These are phyloP conservation scores for Picochlorum sp. DNA, from an alignment of 139 green algal genomes.

Conservation along the genomic window DNA sequence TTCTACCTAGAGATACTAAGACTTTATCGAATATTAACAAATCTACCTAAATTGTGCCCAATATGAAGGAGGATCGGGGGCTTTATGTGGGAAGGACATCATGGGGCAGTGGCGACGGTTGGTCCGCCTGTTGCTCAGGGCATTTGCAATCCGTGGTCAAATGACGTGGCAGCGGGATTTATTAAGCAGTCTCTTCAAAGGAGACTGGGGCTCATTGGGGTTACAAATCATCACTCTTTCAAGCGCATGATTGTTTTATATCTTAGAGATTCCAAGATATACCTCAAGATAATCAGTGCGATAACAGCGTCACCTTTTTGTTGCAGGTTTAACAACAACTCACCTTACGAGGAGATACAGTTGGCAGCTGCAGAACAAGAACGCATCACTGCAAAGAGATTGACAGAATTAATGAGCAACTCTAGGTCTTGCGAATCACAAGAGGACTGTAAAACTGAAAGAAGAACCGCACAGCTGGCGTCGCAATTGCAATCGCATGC, in stretches of 20 bases:
- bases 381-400: conserved; percentile 89
- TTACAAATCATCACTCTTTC: not conserved
- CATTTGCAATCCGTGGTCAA: not conserved
- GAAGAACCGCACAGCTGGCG: not conserved
- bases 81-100: not conserved
- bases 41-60: too few relatives aligned
- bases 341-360: too few relatives aligned
- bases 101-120: not conserved
- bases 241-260: too few relatives aligned
- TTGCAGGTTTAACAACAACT: too few relatives aligned
- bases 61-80: not conserved
- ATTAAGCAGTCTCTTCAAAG: not conserved
- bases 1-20: not conserved
- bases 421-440: not conserved
- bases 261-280: too few relatives aligned
- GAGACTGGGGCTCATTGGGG: not conserved
- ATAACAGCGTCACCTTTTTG: too few relatives aligned
- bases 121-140: not conserved
- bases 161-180: not conserved
- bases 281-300: too few relatives aligned
- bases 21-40: not conserved
- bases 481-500: too few relatives aligned
- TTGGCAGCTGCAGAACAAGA: conserved; percentile 77
- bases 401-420: conserved; percentile 17
- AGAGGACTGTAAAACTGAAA: conserved; percentile 36